phyloP scores from a whole-genome alignment of 306 rosid genomes.

The Rosa chinensis region DNA sequence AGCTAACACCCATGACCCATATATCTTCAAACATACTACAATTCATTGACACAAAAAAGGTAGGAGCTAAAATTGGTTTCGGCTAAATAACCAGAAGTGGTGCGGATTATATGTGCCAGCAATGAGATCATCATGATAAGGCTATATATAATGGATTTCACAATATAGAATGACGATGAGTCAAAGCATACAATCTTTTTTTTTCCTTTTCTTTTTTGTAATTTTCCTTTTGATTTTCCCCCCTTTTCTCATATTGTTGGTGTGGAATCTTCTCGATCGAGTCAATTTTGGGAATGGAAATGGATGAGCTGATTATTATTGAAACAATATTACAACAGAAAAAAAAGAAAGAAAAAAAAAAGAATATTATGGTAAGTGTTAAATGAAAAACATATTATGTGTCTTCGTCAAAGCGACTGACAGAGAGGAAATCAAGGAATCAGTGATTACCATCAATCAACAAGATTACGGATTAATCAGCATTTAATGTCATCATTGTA shows the following conservation, averaged over 20 bases:
- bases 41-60: constrained; percentile 50
- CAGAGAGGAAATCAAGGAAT: no score
- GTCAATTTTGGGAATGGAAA: constrained; percentile 29
- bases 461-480: no score
- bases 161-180: constrained; percentile 36
- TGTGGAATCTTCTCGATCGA: constrained; percentile 4
- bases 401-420: no score
- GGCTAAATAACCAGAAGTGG: constrained; percentile 48
- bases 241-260: constrained; percentile 9
- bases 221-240: constrained; percentile 10
- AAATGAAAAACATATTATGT: no score
- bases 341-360: no score
- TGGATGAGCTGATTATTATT: constrained; percentile 16
- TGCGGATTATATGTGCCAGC: constrained; percentile 36
- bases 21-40: constrained; percentile 24
- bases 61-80: constrained; percentile 35
- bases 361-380: neutral
- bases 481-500: no score
- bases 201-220: constrained; percentile 4
- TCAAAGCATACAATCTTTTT: constrained; percentile 17
- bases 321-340: neutral
- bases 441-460: no score
- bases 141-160: constrained; percentile 36
- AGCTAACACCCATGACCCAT: constrained; percentile 20
- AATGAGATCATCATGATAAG: constrained; percentile 26